Evolutionary conservation across 257 asterid species (phyloP), one percentile per base, ranked within the genome.

Genomic region (Solanum peruvianum): DNA sequence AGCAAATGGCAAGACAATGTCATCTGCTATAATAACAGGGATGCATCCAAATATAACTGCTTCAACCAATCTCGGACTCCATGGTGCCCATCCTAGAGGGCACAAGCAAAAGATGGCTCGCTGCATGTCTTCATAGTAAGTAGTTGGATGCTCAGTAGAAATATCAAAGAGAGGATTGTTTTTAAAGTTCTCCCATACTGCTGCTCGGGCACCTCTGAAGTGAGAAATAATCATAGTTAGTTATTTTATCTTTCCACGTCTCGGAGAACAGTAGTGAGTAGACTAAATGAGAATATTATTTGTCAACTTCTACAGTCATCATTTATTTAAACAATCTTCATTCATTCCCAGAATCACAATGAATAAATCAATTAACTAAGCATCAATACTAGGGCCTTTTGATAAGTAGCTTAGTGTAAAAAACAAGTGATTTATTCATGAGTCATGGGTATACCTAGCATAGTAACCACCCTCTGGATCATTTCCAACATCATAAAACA

Each of bases 61-160:
- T 89, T 96, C 99, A 2, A 96, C 99, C 80, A 96, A 91, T 77
- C 99, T 90, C 5, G 98, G 99, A 88, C 99, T 95, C 98, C 99
- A 96, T 25, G 99, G 99, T n/a, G 99, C 98, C 99, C 99, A 96
- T 23, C 99, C 99, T 23, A 96, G 95, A 2, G 99, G 99, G 70
- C 99, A 96, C 86, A 96, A 89, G 78, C 99, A 96, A 88, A 96
- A 96, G 72, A 95, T 88, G 12, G 98, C 95, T 60, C 99, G 89
- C 89, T 95, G 99, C 98, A 95, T 95, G 89, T 96, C 99, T 89
- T 95, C 98, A 13, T 96, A 95, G 92, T 96, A 96, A 9, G 98
- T 94, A 0, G 94, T 91, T 25, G 98, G 98, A 91, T 95, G 99
- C 82, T 96, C 98, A 0, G 96, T 96, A 13, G 98, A 95, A 82